A percentile compares a stretch with the other conserved stretches of the same genome.
Evolutionary conservation across 75 land plant genomes (phyloP).

Genomic region (Pinus albicaulis): DNA sequence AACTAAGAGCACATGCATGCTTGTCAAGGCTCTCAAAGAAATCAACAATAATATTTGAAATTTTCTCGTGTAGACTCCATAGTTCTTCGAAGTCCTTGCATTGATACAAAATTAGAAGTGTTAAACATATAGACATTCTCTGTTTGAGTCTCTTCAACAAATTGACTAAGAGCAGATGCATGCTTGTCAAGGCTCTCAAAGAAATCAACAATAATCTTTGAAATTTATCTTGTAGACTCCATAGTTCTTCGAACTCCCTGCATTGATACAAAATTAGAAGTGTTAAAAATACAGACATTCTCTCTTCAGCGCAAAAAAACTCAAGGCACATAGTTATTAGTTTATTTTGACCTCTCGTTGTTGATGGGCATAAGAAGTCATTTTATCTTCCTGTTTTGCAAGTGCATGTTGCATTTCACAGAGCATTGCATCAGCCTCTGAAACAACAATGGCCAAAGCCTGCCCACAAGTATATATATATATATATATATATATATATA

Average conservation of each 20-base stretch:
- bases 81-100: slow-evolving; percentile 25
- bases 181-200: slow-evolving; percentile 19
- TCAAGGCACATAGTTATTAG: neutral
- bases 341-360: slow-evolving; percentile 27
- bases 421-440: too few relatives aligned
- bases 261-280: neutral
- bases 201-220: slow-evolving; percentile 16
- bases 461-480: too few relatives aligned
- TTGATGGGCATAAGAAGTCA: slow-evolving; percentile 28
- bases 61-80: slow-evolving; percentile 28
- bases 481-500: too few relatives aligned
- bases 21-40: slow-evolving; percentile 22
- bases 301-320: too few relatives aligned
- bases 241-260: slow-evolving; percentile 23
- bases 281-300: neutral
- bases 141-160: slow-evolving; percentile 15
- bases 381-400: slow-evolving; percentile 28
- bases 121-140: neutral
- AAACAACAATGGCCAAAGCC: too few relatives aligned
- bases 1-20: slow-evolving; percentile 20
- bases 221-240: slow-evolving; percentile 27
- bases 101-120: neutral
- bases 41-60: slow-evolving; percentile 16
- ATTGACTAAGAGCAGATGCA: slow-evolving; percentile 18
- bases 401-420: too few relatives aligned